These are phyloP conservation scores for Henckelia pumila DNA, from an alignment of 257 asterid genomes.

Conservation along the genomic window DNA sequence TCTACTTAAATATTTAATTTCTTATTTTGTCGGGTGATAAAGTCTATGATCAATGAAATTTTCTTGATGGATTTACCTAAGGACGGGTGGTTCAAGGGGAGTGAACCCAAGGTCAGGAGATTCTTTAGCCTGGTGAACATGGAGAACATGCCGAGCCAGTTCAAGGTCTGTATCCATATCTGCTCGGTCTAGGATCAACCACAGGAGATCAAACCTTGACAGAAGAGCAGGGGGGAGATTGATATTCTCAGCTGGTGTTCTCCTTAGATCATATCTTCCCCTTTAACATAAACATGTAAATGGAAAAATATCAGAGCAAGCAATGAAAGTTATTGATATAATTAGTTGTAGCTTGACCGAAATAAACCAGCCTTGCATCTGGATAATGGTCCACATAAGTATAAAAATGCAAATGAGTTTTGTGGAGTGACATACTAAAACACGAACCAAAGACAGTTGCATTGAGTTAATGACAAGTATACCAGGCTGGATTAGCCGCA, in stretches of 20 bases:
- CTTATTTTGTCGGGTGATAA: slow-evolving; percentile 1
- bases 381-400: slow-evolving; percentile 1
- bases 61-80: slow-evolving; percentile 51
- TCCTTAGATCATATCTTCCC: slow-evolving; percentile 96
- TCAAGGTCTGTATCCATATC: slow-evolving; percentile 99
- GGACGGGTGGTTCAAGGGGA: slow-evolving; percentile 94
- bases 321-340: slow-evolving; percentile 14
- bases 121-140: slow-evolving; percentile 92
- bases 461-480: slow-evolving; percentile 29
- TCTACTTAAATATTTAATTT: background rate
- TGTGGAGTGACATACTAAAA: background rate
- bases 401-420: background rate
- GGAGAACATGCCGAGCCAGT: slow-evolving; percentile 96
- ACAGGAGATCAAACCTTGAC: slow-evolving; percentile 94
- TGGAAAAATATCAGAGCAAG: slow-evolving; percentile 1
- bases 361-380: slow-evolving; percentile 6
- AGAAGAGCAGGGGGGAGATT: slow-evolving; percentile 98
- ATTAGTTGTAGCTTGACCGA: background rate
- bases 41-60: background rate
- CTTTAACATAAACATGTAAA: slow-evolving; percentile 39
- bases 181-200: slow-evolving; percentile 97
- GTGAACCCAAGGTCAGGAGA: slow-evolving; percentile 97
- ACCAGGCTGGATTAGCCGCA: slow-evolving; percentile 99
- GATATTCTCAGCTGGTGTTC: slow-evolving; percentile 98
- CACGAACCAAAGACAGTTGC: background rate